A percentile compares a stretch with the other conserved stretches of the same genome.
phyloP scores from a whole-genome alignment of 1,284 basidiomycete species.

The Rhizopogon hawkerae region DNA sequence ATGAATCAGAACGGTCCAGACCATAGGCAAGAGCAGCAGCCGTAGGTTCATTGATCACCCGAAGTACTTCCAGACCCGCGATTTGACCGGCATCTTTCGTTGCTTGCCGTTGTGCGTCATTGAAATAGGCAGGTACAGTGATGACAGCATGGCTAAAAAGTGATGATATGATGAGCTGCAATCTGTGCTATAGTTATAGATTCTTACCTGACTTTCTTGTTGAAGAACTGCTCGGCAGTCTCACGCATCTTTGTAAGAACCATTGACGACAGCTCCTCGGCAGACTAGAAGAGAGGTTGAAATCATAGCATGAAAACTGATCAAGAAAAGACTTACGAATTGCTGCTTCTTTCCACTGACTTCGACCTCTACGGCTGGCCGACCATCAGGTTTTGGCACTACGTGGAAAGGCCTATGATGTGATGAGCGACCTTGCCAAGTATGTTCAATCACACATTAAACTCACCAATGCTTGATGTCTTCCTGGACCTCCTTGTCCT shows the following conservation, averaged over 20 bases:
- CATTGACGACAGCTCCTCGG: constrained; percentile 82
- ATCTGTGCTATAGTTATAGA: neutral
- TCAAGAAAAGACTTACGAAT: constrained; percentile 43
- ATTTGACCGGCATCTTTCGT: constrained; percentile 98
- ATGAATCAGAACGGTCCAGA: constrained; percentile 75
- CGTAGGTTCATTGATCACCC: constrained; percentile 98
- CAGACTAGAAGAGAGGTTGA: constrained; percentile 39
- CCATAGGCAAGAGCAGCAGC: constrained; percentile 97
- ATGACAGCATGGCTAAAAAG: constrained; percentile 66
- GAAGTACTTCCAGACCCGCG: constrained; percentile 93
- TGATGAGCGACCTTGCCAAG: neutral
- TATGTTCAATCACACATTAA: neutral
- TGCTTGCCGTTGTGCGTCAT: constrained; percentile 97
- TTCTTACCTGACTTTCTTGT: constrained; percentile 88
- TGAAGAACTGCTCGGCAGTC: constrained; percentile 87
- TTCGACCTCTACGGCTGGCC: constrained; percentile 76
- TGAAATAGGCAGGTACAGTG: constrained; percentile 98
- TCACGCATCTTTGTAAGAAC: constrained; percentile 92
- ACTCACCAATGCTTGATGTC: constrained; percentile 76
- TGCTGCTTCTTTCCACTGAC: constrained; percentile 58
- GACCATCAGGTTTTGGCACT: constrained; percentile 59
- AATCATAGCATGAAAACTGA: neutral
- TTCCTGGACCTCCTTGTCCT: constrained; percentile 88
- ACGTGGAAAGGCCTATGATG: constrained; percentile 72
- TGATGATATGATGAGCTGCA: constrained; percentile 5